Evolutionary conservation across 2,329 filamentous ascomycete species (phyloP), one percentile per base, ranked within the genome.

Genomic region (Colletotrichum orchidophilum): DNA sequence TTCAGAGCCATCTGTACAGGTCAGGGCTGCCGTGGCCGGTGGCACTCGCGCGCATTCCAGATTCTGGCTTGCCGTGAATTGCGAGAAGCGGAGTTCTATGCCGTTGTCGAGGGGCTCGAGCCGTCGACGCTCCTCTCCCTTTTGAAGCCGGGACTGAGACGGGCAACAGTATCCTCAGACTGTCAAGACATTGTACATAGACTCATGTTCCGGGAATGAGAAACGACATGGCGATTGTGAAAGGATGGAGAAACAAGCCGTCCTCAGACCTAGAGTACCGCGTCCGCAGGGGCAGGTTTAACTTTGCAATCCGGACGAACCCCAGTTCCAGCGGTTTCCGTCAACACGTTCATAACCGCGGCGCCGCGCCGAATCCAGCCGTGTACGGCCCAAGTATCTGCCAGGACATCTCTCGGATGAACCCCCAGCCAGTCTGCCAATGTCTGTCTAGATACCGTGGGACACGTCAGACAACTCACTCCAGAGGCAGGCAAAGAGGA

Each of bases 371-470:
- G 33, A 80, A 74, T 2, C 78, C 78, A 5, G 80, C 76, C 0
- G 80, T 81, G 21, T 77, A 78, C 0, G 77, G 76, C 0, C 80
- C 77, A 3, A 82, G 74, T 4, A 80, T 76, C 15, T 80, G 78
- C 0, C 81, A 79, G 0, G 81, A 81, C 9, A 82, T 80, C 66
- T 83, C 80, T 31, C 75, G 78, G 42, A 78, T 76, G 54, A 78
- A 78, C 1, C 77, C 77, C 75, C 76, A 80, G 5, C 77, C 77
- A 1, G 76, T 75, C 1, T 66, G 2, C 75, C 77, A 15, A 77
- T 74, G 49, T 77, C 74, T 76, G 46, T 46, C 15, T 1, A 11
- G 15, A 33, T 2, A 4, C 7, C 26, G 1, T 27, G 6, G 11
- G 27, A 31, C 13, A 21, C 5, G 39, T 5, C 18, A 35, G 13